Evolutionary conservation across 306 rosid species (phyloP).

Genomic region (Citrullus mucosospermus): DNA sequence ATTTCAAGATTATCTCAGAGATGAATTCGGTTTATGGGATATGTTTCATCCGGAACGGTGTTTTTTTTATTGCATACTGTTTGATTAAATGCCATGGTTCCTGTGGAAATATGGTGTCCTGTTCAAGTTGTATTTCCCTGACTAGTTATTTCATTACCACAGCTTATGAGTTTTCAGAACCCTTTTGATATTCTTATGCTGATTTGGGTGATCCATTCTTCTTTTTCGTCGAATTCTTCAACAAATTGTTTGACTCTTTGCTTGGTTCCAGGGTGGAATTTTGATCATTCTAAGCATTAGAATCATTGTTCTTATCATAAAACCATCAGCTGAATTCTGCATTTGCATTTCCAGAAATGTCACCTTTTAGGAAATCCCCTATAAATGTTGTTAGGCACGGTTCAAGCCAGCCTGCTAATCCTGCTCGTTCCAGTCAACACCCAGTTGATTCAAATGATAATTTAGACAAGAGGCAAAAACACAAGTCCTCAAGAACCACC

Average conservation of each 20-base stretch:
- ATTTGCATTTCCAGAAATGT: conserved; percentile 3
- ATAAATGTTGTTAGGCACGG: background rate
- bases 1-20: background rate
- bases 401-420: background rate
- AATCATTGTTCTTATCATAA: background rate
- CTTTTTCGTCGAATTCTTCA: background rate
- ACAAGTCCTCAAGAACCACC: background rate
- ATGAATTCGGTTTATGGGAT: background rate
- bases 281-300: background rate
- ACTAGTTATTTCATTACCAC: background rate
- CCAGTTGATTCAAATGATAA: background rate
- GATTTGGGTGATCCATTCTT: background rate
- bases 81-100: background rate
- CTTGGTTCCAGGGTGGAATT: background rate
- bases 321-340: background rate
- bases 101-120: background rate
- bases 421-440: background rate
- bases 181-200: background rate
- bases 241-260: background rate
- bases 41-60: background rate
- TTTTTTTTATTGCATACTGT: background rate
- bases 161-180: background rate
- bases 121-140: background rate
- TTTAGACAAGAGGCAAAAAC: background rate
- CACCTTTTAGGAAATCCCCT: conserved; percentile 5